These are phyloP conservation scores for Ascochyta fabae DNA, from an alignment of 2,329 filamentous ascomycete species.

Conservation along the genomic window DNA sequence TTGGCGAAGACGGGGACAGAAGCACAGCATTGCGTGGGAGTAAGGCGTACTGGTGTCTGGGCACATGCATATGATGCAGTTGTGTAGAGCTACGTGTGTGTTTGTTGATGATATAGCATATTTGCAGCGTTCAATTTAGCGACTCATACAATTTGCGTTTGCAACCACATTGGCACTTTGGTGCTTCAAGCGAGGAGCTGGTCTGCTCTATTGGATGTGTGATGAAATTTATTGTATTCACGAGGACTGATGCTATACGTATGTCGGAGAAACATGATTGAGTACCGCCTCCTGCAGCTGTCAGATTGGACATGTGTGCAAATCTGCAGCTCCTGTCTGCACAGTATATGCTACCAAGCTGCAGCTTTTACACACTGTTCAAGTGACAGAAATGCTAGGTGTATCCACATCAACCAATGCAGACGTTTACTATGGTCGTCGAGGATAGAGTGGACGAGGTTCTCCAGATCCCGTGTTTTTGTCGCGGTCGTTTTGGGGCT, in stretches of 20 bases:
- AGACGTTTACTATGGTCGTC: no score
- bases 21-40: constrained; percentile 31
- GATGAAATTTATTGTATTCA: neutral
- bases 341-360: no score
- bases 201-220: neutral
- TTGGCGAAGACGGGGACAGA: constrained; percentile 5
- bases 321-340: neutral
- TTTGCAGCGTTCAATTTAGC: constrained; percentile 14
- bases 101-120: constrained; percentile 7
- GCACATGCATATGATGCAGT: constrained; percentile 1
- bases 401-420: no score
- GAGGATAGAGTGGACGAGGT: no score
- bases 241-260: neutral
- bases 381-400: no score
- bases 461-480: constrained; percentile 16
- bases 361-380: no score
- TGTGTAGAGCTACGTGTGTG: neutral
- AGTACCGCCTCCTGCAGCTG: neutral
- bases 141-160: constrained; percentile 3
- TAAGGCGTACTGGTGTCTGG: constrained; percentile 27
- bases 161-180: neutral
- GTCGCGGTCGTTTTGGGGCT: constrained; percentile 25
- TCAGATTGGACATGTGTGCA: constrained; percentile 2
- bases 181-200: neutral
- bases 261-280: neutral